phyloP scores from a whole-genome alignment of 2,329 filamentous ascomycete genomes.

The Arthrobotrys iridis region DNA sequence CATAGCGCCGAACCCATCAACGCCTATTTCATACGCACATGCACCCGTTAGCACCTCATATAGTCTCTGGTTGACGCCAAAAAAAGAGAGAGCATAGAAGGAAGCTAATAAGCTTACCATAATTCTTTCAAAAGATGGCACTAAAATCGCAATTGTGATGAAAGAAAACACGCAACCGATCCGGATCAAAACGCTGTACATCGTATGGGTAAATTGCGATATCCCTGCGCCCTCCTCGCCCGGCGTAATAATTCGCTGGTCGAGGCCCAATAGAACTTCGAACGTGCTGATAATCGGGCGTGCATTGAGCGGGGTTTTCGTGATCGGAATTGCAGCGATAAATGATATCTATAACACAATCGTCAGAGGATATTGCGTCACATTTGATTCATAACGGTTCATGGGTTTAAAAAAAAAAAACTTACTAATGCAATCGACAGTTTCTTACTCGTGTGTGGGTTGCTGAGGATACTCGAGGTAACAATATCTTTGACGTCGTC shows the following conservation, averaged over 20 bases:
- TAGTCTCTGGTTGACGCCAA: background rate
- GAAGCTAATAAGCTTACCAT: constrained; percentile 67
- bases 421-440: constrained; percentile 77
- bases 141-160: constrained; percentile 76
- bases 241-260: constrained; percentile 64
- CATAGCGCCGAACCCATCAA: constrained; percentile 89
- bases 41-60: constrained; percentile 23
- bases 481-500: constrained; percentile 73
- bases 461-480: constrained; percentile 82
- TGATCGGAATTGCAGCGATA: constrained; percentile 91
- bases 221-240: constrained; percentile 58
- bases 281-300: constrained; percentile 86
- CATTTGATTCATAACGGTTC: background rate
- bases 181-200: constrained; percentile 55
- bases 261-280: constrained; percentile 81
- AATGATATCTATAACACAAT: constrained; percentile 70
- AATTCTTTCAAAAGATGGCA: constrained; percentile 85
- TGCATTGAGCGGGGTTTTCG: constrained; percentile 91
- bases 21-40: constrained; percentile 59
- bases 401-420: constrained; percentile 72
- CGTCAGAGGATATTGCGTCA: background rate
- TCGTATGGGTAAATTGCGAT: constrained; percentile 49
- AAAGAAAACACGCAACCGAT: constrained; percentile 76
- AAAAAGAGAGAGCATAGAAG: background rate
- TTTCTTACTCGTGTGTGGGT: constrained; percentile 63